Base-by-base conservation (phyloP, 2,329 filamentous ascomycete genomes). In the Ophiognomonia clavigignenti-juglandacearum region DNA sequence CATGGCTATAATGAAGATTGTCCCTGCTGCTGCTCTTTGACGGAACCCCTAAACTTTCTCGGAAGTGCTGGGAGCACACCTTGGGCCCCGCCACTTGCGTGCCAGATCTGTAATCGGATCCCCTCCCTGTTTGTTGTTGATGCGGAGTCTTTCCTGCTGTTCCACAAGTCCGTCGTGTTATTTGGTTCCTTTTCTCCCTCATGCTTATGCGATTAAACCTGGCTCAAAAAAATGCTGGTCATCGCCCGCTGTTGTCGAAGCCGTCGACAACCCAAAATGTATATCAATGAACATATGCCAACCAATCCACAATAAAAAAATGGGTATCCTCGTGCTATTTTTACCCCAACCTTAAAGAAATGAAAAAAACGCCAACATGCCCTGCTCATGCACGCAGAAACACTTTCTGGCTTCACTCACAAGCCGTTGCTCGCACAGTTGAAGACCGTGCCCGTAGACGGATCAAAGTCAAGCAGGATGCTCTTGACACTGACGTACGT, bases 401-500 rank as follows among this genome's bases (percentile, higher is more conserved):
- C n/a, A n/a, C n/a, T n/a, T n/a, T n/a, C n/a, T n/a, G n/a, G n/a
- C n/a, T n/a, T n/a, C n/a, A n/a, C n/a, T 64, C 58, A 85, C 45
- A 86, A 65, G 1, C 80, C 85, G 55, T 89, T 88, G 54, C 69
- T 78, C 13, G 73, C 74, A 61, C 90, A 95, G 1, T 81, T 81
- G 61, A 95, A 96, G 1, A 88, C 79, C 2, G 81, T 79, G 2
- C 83, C 77, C 1, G 68, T 69, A 4, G 80, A 78, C 1, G 73
- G 66, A 26, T 75, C 61, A 59, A 92, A 95, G 18, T 83, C 82
- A 49, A 88, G 73, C 20, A 93, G 77, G 48, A 91, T 91, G 47
- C 80, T 82, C 64, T 88, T 77, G 0, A 90, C 82, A 50, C 79
- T 84, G 29, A 79, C 82, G 60, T 96, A 96, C 3, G 90, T 96